These are phyloP conservation scores for Pelargonium fulgidum DNA, from an alignment of 441 rosid species.

Conservation along the genomic window DNA sequence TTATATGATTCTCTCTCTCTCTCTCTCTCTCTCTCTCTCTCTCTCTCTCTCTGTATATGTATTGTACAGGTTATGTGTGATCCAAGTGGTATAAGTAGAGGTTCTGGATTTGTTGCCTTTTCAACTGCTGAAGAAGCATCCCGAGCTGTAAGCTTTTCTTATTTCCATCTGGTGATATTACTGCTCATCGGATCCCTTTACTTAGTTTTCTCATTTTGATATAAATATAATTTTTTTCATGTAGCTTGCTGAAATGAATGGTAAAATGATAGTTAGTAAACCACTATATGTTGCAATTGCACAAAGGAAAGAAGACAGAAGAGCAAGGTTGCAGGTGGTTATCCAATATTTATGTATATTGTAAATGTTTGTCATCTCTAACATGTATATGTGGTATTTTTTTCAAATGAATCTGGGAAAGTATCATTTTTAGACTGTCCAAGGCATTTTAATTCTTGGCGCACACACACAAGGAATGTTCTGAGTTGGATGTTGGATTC, in stretches of 20 bases:
- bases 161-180: not conserved
- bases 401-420: not conserved
- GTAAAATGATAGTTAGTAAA: conserved; percentile 61
- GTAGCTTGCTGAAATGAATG: conserved; percentile 58
- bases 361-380: not conserved
- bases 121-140: conserved; percentile 56
- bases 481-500: not conserved
- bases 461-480: not conserved
- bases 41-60: too few relatives aligned
- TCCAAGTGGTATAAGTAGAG: conserved; percentile 33
- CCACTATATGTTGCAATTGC: conserved; percentile 74
- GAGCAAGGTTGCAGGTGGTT: conserved; percentile 57
- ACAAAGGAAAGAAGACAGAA: conserved; percentile 58
- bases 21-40: too few relatives aligned
- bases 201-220: not conserved
- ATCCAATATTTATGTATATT: not conserved
- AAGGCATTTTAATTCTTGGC: not conserved
- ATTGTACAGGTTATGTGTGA: conserved; percentile 56
- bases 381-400: not conserved
- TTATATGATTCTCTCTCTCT: not conserved
- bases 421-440: not conserved
- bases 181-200: not conserved
- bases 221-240: not conserved
- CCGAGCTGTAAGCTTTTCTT: conserved; percentile 38
- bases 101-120: conserved; percentile 51